Conservation (phyloP, 1,284 basidiomycete genomes). For the Rhodotorula glutinis region DNA sequence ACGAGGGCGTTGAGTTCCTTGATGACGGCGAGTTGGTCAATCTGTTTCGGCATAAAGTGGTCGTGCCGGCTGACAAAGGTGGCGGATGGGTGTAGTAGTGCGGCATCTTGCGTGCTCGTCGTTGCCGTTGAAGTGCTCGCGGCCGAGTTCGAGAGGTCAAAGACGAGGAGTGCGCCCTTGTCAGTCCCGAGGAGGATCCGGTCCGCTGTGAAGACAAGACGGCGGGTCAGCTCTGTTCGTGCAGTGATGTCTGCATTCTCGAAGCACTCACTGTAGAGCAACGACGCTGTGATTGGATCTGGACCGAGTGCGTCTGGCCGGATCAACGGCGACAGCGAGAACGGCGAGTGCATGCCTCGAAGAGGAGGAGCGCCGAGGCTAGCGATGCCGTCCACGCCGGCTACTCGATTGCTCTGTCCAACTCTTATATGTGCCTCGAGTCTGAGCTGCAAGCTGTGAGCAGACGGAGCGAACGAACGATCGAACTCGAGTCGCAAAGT, state of each 20-base stretch:
- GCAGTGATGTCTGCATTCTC: no score
- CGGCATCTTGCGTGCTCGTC: constrained; percentile 16
- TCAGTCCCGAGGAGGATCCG: constrained; percentile 37
- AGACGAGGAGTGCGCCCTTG: constrained; percentile 32
- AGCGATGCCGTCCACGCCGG: no score
- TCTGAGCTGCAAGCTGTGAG: no score
- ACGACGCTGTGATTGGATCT: constrained; percentile 24
- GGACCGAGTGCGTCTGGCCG: constrained; percentile 20
- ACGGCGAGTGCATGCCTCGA: constrained; percentile 11
- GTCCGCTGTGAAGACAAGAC: constrained; percentile 16
- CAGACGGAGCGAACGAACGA: background rate
- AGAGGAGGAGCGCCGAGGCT: no score
- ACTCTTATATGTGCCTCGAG: no score
- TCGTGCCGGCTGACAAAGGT: constrained; percentile 66
- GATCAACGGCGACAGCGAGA: constrained; percentile 30
- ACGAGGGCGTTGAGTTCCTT: constrained; percentile 77
- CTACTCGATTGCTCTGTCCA: no score
- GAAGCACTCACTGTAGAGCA: constrained; percentile 31
- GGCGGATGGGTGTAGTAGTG: constrained; percentile 42
- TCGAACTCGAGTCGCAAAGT: no score
- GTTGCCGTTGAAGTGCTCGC: no score
- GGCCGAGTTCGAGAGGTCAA: constrained; percentile 21
- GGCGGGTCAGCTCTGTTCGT: background rate
- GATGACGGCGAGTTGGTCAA: constrained; percentile 82
- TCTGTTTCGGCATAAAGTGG: constrained; percentile 61